These are phyloP conservation scores for Malassezia japonica DNA, from an alignment of 1,284 basidiomycete genomes.

Conservation along the genomic window DNA sequence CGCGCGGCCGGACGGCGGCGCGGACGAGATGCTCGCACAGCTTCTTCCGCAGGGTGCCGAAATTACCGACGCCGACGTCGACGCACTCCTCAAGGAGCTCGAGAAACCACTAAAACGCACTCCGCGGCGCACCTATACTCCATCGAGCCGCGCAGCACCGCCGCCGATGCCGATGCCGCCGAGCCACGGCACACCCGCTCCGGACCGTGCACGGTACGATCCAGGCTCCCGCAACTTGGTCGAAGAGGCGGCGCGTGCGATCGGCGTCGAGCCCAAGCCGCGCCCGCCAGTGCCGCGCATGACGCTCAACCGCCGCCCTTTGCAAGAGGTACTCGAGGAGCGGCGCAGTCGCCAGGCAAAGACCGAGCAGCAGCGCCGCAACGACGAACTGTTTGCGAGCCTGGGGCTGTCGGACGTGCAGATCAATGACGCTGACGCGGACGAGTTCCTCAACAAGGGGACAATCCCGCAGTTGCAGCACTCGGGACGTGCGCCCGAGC, in stretches of 20 bases:
- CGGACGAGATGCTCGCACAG: constrained; percentile 33
- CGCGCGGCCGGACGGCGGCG: constrained; percentile 22
- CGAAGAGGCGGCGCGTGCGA: constrained; percentile 33
- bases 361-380: constrained; percentile 23
- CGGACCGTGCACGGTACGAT: constrained; percentile 27
- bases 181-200: too few relatives aligned
- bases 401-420: constrained; percentile 35
- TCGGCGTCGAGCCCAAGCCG: constrained; percentile 8
- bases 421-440: constrained; percentile 36
- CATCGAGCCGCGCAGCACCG: constrained; percentile 9
- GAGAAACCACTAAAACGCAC: constrained; percentile 14
- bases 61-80: constrained; percentile 31
- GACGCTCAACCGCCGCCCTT: constrained; percentile 3
- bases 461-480: background rate
- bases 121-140: constrained; percentile 4
- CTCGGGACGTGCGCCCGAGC: too few relatives aligned
- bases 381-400: constrained; percentile 38
- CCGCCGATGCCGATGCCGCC: constrained; percentile 2
- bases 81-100: constrained; percentile 21
- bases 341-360: constrained; percentile 6
- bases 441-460: constrained; percentile 33
- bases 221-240: constrained; percentile 31
- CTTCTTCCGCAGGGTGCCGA: constrained; percentile 33
- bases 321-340: constrained; percentile 6
- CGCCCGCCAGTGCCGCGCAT: constrained; percentile 6